Base-by-base conservation (phyloP, 306 rosid genomes). In the Mimosa bimucronata region DNA sequence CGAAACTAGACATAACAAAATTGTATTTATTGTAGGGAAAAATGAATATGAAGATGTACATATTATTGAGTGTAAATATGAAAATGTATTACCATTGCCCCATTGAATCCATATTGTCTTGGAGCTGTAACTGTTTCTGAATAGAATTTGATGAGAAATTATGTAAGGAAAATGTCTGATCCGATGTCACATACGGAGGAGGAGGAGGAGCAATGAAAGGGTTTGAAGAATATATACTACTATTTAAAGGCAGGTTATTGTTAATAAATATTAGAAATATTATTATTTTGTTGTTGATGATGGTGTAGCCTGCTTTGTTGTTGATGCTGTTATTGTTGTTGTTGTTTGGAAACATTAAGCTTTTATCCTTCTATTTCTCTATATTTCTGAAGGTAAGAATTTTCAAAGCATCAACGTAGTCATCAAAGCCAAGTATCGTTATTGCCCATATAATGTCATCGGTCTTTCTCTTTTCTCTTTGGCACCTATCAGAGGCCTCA, bases 381-480 rank as follows among this genome's bases (percentile, higher is more conserved):
- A 19, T 88, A 92, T 79, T 88, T 92, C 28, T 88, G 89, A 30
- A 92, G 94, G 76, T 90, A 92, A 5, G 69, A 18, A n/a, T n/a
- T 76, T 90, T 88, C 4, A 92, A 73, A 8, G 92, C 94, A n/a
- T 77, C 82, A 0, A 92, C 94, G n/a, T 88, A 92, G 37, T 90
- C 87, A 29, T 90, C 94, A 25, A 92, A 91, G 0, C 97, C 97
- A 62, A 91, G 55, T 3, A 91, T 88, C 34, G 97, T 89, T 77
- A 89, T 91, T n/a, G 94, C 92, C 94, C 94, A 91, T 0, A 90
- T 89, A 71, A 91, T 83, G 69, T 91, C 97, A 0, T 92, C 97
- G 0, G 97, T 88, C 79, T 92, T 92, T 67, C 94, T 86, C 76
- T 88, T 92, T 42, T 92, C 97, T 53, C 90, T 73, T n/a, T 88